Evolutionary conservation across 371 early-diverging fungal genomes (phyloP).

Genomic region (Haplosporangium sp.): DNA sequence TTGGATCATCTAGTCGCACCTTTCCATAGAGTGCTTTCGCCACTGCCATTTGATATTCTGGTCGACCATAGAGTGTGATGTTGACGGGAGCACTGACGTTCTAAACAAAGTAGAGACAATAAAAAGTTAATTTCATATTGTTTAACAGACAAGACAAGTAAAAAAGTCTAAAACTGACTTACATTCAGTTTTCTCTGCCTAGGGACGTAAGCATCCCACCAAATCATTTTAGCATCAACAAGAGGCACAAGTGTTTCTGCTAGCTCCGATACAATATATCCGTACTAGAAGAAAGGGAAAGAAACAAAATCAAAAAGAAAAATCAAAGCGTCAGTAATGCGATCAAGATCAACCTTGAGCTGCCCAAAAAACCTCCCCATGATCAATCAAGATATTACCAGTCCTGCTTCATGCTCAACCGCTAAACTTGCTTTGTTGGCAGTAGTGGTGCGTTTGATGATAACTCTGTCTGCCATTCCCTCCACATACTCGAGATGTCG

Average conservation of each 20-base stretch:
- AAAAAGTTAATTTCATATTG: neutral
- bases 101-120: slow-evolving; percentile 11
- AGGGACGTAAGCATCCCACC: slow-evolving; percentile 55
- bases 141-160: too few relatives aligned
- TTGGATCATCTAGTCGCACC: slow-evolving; percentile 41
- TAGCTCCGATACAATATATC: slow-evolving; percentile 49
- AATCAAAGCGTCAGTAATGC: neutral
- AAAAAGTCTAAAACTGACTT: neutral
- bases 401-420: slow-evolving; percentile 41
- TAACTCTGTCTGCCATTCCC: slow-evolving; percentile 49
- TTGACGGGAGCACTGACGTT: slow-evolving; percentile 54
- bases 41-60: slow-evolving; percentile 37
- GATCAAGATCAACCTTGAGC: too few relatives aligned
- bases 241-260: slow-evolving; percentile 54
- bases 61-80: slow-evolving; percentile 47
- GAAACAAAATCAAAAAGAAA: neutral
- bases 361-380: too few relatives aligned
- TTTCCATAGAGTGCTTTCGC: slow-evolving; percentile 45
- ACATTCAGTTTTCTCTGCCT: slow-evolving; percentile 45
- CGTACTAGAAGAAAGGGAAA: slow-evolving; percentile 28
- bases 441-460: slow-evolving; percentile 47
- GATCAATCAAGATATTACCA: slow-evolving; percentile 15
- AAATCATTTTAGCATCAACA: slow-evolving; percentile 53
- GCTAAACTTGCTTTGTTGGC: slow-evolving; percentile 44
- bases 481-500: slow-evolving; percentile 48